phyloP scores from a whole-genome alignment of 139 green algal genomes.

The Protoeuglena noctilucae region DNA sequence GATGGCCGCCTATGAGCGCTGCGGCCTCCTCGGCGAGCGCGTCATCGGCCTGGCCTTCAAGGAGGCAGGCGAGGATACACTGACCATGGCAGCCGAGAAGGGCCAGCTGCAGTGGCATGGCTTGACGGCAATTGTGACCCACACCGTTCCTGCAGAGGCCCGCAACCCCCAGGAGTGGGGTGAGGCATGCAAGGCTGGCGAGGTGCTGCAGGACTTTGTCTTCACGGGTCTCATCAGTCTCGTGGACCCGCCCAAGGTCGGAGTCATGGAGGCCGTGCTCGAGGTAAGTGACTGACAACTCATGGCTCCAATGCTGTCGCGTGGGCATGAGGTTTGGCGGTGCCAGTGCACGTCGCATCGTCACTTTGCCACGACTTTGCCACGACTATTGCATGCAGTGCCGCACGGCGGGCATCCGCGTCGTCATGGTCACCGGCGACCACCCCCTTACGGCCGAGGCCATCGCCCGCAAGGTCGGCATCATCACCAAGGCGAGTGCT shows the following conservation, averaged over 20 bases:
- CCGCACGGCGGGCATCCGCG: constrained; percentile 34
- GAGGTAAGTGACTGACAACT: too few relatives aligned
- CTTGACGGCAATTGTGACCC: too few relatives aligned
- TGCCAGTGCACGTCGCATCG: too few relatives aligned
- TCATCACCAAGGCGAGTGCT: constrained; percentile 57
- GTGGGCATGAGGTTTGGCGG: too few relatives aligned
- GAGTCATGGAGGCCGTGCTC: constrained; percentile 46
- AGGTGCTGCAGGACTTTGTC: background rate
- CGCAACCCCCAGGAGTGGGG: too few relatives aligned
- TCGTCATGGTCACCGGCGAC: constrained; percentile 70
- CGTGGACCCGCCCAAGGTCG: constrained; percentile 59
- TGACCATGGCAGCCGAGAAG: constrained; percentile 23
- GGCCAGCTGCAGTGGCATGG: too few relatives aligned
- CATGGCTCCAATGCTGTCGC: too few relatives aligned
- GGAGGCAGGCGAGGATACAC: too few relatives aligned
- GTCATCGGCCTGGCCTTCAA: constrained; percentile 6
- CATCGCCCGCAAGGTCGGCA: constrained; percentile 38
- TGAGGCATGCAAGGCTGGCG: too few relatives aligned
- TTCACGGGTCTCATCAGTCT: constrained; percentile 59
- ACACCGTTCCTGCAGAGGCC: too few relatives aligned
- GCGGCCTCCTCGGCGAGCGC: constrained; percentile 25
- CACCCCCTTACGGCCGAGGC: constrained; percentile 55
- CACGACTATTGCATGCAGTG: too few relatives aligned
- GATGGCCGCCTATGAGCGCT: constrained; percentile 18
- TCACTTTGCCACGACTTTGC: too few relatives aligned